Conservation (phyloP, 148 eudicot genomes). For the Polygonum aviculare region DNA sequence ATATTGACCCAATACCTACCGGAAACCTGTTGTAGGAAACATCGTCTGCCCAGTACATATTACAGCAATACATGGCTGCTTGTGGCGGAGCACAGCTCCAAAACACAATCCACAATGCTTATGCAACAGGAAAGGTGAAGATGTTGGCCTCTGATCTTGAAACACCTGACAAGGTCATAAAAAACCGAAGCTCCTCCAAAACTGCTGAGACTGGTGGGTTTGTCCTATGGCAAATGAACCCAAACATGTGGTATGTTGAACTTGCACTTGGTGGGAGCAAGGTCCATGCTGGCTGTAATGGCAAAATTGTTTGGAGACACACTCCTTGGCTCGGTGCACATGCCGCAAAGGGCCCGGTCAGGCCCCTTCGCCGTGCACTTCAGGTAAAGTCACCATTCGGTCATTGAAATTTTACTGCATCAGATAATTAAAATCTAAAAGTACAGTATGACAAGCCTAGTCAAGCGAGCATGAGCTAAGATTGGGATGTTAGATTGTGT, state of each 20-base stretch:
- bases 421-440: no score
- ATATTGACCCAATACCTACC: background rate
- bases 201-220: conserved; percentile 69
- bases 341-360: conserved; percentile 79
- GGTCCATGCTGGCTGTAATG: conserved; percentile 77
- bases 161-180: conserved; percentile 63
- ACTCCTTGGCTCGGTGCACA: conserved; percentile 83
- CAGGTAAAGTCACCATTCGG: conserved; percentile 39
- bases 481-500: no score
- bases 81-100: conserved; percentile 69
- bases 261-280: conserved; percentile 73
- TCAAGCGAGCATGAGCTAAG: no score
- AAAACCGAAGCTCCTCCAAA: conserved; percentile 45
- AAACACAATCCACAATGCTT: conserved; percentile 51
- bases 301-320: conserved; percentile 75
- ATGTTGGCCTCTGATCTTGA: conserved; percentile 72
- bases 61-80: conserved; percentile 75
- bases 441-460: no score
- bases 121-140: conserved; percentile 71
- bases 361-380: conserved; percentile 79
- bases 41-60: conserved; percentile 85
- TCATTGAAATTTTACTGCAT: no score
- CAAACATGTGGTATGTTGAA: conserved; percentile 84
- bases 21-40: conserved; percentile 40
- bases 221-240: conserved; percentile 81